Evolutionary conservation across 305 asterid species (phyloP).

Genomic region (Ruellia speciosa): DNA sequence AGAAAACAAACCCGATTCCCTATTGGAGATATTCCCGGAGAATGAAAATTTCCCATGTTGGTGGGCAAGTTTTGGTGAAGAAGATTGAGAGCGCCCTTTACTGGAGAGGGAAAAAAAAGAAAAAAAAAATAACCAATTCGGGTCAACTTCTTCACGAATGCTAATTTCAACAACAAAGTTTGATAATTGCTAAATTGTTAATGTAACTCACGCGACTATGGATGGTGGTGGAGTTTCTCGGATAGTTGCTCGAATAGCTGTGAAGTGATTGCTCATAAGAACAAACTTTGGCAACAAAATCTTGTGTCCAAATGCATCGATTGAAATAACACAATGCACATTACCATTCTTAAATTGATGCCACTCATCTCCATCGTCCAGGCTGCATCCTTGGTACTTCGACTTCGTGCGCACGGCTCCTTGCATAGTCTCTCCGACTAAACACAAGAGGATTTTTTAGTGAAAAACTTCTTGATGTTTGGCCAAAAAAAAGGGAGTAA

Average conservation of each 20-base stretch:
- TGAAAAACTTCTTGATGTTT: not conserved
- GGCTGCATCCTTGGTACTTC: conserved; percentile 50
- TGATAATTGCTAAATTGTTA: not conserved
- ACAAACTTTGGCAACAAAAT: not conserved
- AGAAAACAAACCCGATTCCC: conserved; percentile 51
- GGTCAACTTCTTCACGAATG: not conserved
- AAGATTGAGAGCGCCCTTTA: conserved; percentile 44
- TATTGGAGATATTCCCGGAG: conserved; percentile 37
- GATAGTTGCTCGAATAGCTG: conserved; percentile 71
- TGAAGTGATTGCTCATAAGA: conserved; percentile 20
- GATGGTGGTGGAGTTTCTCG: conserved; percentile 55
- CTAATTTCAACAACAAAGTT: not conserved
- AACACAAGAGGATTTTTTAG: not conserved
- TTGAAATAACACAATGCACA: not conserved
- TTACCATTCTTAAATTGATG: conserved; percentile 61
- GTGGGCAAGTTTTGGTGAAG: conserved; percentile 47
- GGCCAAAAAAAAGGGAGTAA: not conserved
- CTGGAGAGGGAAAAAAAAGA: conserved; percentile 26
- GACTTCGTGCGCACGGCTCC: conserved; percentile 41
- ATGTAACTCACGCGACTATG: conserved; percentile 35
- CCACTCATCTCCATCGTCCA: conserved; percentile 66
- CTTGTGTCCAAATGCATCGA: not conserved
- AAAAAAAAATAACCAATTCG: no score
- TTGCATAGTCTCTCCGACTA: conserved; percentile 68
- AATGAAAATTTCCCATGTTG: conserved; percentile 47